A percentile compares a stretch with the other conserved stretches of the same genome.
phyloP scores from a whole-genome alignment of 768 basidiomycete genomes.

The Dacryopinax spathularia region DNA sequence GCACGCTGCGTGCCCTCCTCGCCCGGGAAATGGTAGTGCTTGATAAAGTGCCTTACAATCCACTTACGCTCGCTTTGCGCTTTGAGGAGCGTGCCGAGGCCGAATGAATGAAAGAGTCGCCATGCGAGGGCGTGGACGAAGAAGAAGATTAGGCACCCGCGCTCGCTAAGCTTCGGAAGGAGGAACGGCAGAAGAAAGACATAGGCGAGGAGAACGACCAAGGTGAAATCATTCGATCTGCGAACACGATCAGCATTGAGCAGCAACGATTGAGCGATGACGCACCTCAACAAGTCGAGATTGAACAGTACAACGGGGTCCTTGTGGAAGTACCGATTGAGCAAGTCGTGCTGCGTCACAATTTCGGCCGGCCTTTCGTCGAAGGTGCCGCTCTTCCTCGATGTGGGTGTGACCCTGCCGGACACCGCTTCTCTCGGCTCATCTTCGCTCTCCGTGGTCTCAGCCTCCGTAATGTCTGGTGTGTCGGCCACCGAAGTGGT shows the following conservation, averaged over 20 bases:
- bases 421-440: background rate
- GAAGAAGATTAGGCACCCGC: conserved; percentile 46
- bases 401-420: background rate
- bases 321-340: conserved; percentile 79
- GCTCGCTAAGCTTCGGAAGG: conserved; percentile 42
- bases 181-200: conserved; percentile 38
- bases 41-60: conserved; percentile 83
- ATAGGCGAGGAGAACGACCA: conserved; percentile 62
- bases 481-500: background rate
- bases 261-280: conserved; percentile 13
- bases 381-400: background rate
- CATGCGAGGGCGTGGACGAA: conserved; percentile 73
- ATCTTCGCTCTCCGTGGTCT: conserved; percentile 9
- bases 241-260: conserved; percentile 14
- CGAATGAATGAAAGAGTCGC: conserved; percentile 78
- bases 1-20: conserved; percentile 59
- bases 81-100: conserved; percentile 66
- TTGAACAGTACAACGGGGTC: conserved; percentile 71
- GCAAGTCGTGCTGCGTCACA: conserved; percentile 71
- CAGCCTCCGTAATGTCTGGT: background rate
- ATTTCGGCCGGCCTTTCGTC: conserved; percentile 18
- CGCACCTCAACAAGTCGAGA: conserved; percentile 72
- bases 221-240: conserved; percentile 75
- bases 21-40: conserved; percentile 74
- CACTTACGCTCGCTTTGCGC: conserved; percentile 79